Percentiles rank a stretch among this genome's conserved stretches.
Conservation (phyloP, 2,329 filamentous ascomycete species). For the Fusarium sp. region DNA sequence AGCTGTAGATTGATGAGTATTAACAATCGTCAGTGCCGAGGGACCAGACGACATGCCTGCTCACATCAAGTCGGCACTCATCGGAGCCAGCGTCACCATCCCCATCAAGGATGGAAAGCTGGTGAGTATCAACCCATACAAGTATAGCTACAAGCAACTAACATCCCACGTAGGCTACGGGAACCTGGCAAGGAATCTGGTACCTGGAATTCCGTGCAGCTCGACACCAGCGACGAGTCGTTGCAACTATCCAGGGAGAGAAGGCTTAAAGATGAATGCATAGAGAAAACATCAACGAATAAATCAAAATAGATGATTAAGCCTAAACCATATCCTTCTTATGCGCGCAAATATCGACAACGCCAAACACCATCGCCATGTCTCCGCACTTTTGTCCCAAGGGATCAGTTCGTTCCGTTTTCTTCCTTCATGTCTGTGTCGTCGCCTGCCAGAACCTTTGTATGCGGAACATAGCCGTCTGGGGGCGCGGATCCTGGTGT, state of each 20-base stretch:
- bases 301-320: conserved; percentile 29
- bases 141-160: conserved; percentile 1
- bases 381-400: conserved; percentile 41
- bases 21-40: conserved; percentile 68
- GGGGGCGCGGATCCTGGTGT: conserved; percentile 77
- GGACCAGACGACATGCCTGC: conserved; percentile 97
- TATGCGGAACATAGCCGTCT: conserved; percentile 69
- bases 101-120: conserved; percentile 89
- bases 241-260: conserved; percentile 95
- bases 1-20: conserved; percentile 1
- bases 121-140: conserved; percentile 55
- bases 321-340: conserved; percentile 24
- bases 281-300: conserved; percentile 11
- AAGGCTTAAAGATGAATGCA: conserved; percentile 53
- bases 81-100: conserved; percentile 89
- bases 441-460: conserved; percentile 72
- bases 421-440: conserved; percentile 71
- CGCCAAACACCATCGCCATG: conserved; percentile 54
- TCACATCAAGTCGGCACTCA: conserved; percentile 90
- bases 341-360: conserved; percentile 33
- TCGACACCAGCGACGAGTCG: conserved; percentile 82
- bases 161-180: conserved; percentile 59
- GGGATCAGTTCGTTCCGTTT: conserved; percentile 51
- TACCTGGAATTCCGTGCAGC: conserved; percentile 87
- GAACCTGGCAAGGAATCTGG: conserved; percentile 90